Evolutionary conservation across 2,329 filamentous ascomycete genomes (phyloP).

Genomic region (Capronia epimyces): DNA sequence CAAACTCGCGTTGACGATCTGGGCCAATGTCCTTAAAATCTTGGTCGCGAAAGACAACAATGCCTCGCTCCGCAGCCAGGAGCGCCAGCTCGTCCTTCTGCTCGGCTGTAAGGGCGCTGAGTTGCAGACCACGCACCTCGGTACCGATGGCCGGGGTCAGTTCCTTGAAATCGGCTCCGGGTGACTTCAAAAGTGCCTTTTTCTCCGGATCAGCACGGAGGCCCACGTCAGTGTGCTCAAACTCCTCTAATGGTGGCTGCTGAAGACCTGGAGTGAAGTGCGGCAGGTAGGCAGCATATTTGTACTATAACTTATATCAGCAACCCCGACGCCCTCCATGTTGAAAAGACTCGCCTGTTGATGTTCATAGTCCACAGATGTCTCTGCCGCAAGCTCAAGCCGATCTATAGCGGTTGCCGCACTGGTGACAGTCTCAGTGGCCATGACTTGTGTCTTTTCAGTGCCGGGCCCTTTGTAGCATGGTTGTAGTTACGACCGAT

Average conservation of each 20-base stretch:
- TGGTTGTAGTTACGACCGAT: not conserved
- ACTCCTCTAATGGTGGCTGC: slow-evolving; percentile 17
- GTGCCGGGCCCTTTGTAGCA: not conserved
- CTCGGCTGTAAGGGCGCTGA: slow-evolving; percentile 1
- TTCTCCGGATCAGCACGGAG: not conserved
- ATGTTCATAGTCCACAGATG: not conserved
- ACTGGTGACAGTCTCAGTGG: not conserved
- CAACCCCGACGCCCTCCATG: too few relatives aligned
- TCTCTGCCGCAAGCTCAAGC: not conserved
- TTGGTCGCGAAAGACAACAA: slow-evolving; percentile 27
- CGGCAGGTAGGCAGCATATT: not conserved
- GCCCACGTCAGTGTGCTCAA: slow-evolving; percentile 41
- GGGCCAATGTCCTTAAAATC: slow-evolving; percentile 26
- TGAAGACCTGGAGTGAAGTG: not conserved
- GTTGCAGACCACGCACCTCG: slow-evolving; percentile 28
- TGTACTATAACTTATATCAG: too few relatives aligned
- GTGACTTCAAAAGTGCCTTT: slow-evolving; percentile 21
- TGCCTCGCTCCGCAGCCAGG: slow-evolving; percentile 27
- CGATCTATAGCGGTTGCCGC: not conserved
- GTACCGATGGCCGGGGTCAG: slow-evolving; percentile 31
- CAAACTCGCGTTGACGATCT: slow-evolving; percentile 25
- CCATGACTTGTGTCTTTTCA: not conserved
- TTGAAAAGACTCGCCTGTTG: not conserved
- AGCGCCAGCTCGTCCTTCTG: slow-evolving; percentile 11
- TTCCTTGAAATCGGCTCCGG: slow-evolving; percentile 25